Evolutionary conservation across 495 filamentous ascomycete genomes (phyloP).

Genomic region (Schizothecium vesticola): DNA sequence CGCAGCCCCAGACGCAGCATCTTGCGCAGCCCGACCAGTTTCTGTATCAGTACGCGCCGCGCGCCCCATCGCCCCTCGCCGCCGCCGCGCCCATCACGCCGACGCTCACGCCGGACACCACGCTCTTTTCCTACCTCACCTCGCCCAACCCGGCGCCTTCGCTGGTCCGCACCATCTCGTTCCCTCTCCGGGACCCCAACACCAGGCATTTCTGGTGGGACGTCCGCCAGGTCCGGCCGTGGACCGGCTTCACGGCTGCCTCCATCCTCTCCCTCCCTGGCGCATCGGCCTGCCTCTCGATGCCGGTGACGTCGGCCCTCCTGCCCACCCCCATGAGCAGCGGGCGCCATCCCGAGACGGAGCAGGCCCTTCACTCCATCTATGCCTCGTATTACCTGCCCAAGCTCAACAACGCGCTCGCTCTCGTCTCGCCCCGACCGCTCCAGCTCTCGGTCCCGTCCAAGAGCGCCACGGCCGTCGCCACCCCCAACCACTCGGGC

Average conservation of each 20-base stretch:
- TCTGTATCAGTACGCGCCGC: conserved; percentile 39
- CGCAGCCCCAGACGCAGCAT: conserved; percentile 27
- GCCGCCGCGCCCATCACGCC: conserved; percentile 34
- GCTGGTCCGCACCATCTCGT: conserved; percentile 74
- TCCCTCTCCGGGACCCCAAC: conserved; percentile 60
- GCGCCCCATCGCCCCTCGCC: conserved; percentile 47
- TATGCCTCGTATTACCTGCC: conserved; percentile 66
- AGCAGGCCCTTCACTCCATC: conserved; percentile 62
- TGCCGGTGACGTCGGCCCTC: conserved; percentile 56
- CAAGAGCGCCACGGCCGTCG: conserved; percentile 46
- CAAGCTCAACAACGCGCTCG: conserved; percentile 72
- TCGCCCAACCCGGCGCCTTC: conserved; percentile 71
- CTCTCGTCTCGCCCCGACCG: conserved; percentile 58
- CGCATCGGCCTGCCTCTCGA: conserved; percentile 67
- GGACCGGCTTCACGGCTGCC: conserved; percentile 67
- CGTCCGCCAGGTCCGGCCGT: conserved; percentile 76
- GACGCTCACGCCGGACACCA: conserved; percentile 54
- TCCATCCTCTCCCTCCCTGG: conserved; percentile 69
- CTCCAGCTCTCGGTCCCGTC: conserved; percentile 53
- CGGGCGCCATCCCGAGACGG: conserved; percentile 65
- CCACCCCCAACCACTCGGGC: conserved; percentile 50
- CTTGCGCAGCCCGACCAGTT: conserved; percentile 35
- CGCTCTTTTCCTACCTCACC: conserved; percentile 72
- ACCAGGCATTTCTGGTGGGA: conserved; percentile 93
- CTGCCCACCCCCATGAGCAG: conserved; percentile 55